Base-by-base conservation (phyloP, 768 basidiomycete genomes). In the Amanita exitialis region DNA sequence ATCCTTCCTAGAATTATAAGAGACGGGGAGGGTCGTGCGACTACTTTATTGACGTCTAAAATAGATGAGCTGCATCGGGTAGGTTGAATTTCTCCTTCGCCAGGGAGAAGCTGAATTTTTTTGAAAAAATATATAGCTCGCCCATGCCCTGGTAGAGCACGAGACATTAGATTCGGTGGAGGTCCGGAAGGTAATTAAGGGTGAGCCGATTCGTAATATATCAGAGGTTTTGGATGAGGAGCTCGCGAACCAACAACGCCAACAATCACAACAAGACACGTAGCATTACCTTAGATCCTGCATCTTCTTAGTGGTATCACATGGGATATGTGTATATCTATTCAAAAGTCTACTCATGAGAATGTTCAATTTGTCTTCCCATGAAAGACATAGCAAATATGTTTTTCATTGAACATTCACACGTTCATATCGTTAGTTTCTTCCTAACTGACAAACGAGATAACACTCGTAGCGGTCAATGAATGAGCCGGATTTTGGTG, bases 141-240 rank as follows among this genome's bases (percentile, higher is more conserved):
- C 95, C 1, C 77, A 78, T 49, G 95, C 95, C 8, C 70, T 99
- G 52, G 86, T 99, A 10, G 93, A 97, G 64, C 86, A 95, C 66
- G 95, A 99, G 71, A 97, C 95, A 16, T 71, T 99, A 56, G 83
- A 84, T 57, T 72, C 79, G 36, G 84, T 89, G 8, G 92, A 99
- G 66, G 94, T 97, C 15, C 72, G 76, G 60, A 83, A 78, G 66
- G 91, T 94, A 21, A 78, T 97, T 62, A 82, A 74, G 52, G 93
- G 93, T 35, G 83, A 95, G 64, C 73, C 77, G 47, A 86, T 91
- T 66, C 80, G 84, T 52, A 76, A 71, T 52, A 76, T 87, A 56
- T 69, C 76, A 56, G 83, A 88, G 59, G 77, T 82, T 45, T 62
- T 87, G 56, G 72, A 80, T 49, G 79, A 80, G 50, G 78, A 83